A percentile compares a stretch with the other conserved stretches of the same genome.
These are phyloP conservation scores for Phytophthora multivora DNA, from an alignment of 352 stramenopile species.

Conservation along the genomic window DNA sequence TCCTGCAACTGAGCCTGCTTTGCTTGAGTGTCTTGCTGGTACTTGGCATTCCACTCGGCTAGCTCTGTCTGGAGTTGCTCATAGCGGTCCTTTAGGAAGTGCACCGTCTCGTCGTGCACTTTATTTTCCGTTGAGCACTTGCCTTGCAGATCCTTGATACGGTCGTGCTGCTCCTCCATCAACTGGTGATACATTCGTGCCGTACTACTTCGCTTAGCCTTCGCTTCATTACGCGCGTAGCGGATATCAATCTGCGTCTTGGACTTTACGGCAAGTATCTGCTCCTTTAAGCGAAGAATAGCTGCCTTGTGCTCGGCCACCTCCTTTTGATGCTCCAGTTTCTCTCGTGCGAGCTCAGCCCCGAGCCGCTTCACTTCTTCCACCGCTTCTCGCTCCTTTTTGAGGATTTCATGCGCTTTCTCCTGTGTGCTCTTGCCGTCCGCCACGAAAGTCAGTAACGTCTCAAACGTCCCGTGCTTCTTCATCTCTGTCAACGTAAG, in stretches of 20 bases:
- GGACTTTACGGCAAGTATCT: conserved; percentile 83
- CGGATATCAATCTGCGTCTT: conserved; percentile 86
- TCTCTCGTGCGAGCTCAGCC: conserved; percentile 76
- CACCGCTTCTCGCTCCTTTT: conserved; percentile 85
- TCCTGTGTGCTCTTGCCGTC: conserved; percentile 79
- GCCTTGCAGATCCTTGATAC: conserved; percentile 65
- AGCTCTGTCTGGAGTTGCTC: conserved; percentile 69
- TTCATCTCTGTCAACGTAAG: conserved; percentile 73
- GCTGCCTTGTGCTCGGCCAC: conserved; percentile 66
- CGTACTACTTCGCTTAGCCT: conserved; percentile 84
- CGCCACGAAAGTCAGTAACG: conserved; percentile 73
- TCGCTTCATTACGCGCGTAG: conserved; percentile 81
- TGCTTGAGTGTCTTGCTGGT: conserved; percentile 77
- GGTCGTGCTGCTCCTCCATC: conserved; percentile 76
- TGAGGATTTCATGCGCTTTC: conserved; percentile 81
- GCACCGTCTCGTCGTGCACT: conserved; percentile 77
- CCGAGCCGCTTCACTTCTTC: conserved; percentile 89
- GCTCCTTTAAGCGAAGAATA: conserved; percentile 85
- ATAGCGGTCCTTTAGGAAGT: conserved; percentile 83
- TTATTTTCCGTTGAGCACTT: conserved; percentile 69
- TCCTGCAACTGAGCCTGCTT: conserved; percentile 69
- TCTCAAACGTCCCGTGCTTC: conserved; percentile 76
- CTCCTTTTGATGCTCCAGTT: conserved; percentile 79
- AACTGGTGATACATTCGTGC: conserved; percentile 80
- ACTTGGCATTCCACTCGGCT: conserved; percentile 78